Percentiles rank a stretch among this genome's conserved stretches.
Evolutionary conservation across 345 rosid genomes (phyloP).

Genomic region (Clausena lansium): DNA sequence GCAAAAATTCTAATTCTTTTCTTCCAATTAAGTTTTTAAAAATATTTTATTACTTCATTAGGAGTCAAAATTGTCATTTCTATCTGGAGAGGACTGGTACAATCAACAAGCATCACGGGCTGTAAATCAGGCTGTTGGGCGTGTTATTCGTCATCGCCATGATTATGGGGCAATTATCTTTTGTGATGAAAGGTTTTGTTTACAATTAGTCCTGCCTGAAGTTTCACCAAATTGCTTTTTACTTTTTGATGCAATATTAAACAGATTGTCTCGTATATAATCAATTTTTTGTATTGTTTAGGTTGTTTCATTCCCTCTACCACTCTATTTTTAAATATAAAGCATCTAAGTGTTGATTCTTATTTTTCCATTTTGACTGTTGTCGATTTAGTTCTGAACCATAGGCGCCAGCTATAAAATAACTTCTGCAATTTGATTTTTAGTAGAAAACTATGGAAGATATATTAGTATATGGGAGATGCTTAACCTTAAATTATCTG

Average conservation of each 20-base stretch:
- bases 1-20: conserved; percentile 10
- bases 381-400: not conserved
- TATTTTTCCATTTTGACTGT: not conserved
- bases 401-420: not conserved
- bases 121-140: conserved; percentile 96
- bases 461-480: not conserved
- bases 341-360: not conserved
- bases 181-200: conserved; percentile 80
- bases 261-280: not conserved
- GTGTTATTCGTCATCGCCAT: conserved; percentile 92
- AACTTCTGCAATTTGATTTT: not conserved
- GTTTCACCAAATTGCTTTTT: not conserved
- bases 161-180: conserved; percentile 93
- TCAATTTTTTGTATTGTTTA: not conserved
- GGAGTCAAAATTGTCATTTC: conserved; percentile 35
- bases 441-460: not conserved
- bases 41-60: conserved; percentile 15
- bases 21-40: not conserved
- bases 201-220: conserved; percentile 9
- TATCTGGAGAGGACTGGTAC: conserved; percentile 89
- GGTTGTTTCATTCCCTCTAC: not conserved
- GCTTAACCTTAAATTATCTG: not conserved
- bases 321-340: not conserved
- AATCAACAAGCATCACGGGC: conserved; percentile 90
- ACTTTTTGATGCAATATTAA: conserved; percentile 3